A percentile compares a stretch with the other conserved stretches of the same genome.
These are phyloP conservation scores for Lactuca sativa DNA, from an alignment of 129 eudicot species.

Conservation along the genomic window DNA sequence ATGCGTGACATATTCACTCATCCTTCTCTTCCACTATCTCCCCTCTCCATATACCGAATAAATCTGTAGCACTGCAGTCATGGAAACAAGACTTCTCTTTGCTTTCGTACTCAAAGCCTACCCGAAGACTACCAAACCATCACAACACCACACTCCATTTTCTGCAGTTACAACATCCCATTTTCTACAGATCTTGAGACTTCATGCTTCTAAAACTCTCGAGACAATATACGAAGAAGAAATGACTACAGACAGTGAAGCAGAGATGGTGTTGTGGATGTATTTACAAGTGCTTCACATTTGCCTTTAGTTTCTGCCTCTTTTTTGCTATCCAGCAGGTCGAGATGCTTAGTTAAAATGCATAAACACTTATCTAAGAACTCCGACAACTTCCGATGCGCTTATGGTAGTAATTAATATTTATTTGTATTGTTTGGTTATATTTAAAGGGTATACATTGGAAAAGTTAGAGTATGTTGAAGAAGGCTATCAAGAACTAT, in stretches of 20 bases:
- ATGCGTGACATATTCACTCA: slow-evolving; percentile 14
- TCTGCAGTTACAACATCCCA: slow-evolving; percentile 26
- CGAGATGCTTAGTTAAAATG: slow-evolving; percentile 17
- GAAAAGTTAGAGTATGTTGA: not conserved
- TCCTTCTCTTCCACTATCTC: not conserved
- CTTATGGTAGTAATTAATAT: slow-evolving; percentile 1
- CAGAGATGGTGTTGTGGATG: slow-evolving; percentile 21
- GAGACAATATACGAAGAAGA: slow-evolving; percentile 36
- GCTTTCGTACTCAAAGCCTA: slow-evolving; percentile 25
- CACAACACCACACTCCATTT: slow-evolving; percentile 29
- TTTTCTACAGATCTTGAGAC: slow-evolving; percentile 13
- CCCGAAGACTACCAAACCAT: slow-evolving; percentile 14
- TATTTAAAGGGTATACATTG: not conserved
- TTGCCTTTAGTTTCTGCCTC: slow-evolving; percentile 16
- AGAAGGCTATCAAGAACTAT: not conserved
- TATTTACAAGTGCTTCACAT: slow-evolving; percentile 17
- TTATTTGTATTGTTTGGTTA: not conserved
- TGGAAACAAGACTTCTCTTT: slow-evolving; percentile 36
- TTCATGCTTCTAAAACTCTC: slow-evolving; percentile 2
- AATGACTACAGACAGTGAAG: not conserved
- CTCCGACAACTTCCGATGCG: slow-evolving; percentile 10
- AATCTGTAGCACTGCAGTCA: not conserved
- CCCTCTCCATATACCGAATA: not conserved
- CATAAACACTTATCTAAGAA: slow-evolving; percentile 16
- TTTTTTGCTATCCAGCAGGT: slow-evolving; percentile 19